These are phyloP conservation scores for Saccharomycopsis lassenensis DNA, from an alignment of 805 yeast genomes.

Conservation along the genomic window DNA sequence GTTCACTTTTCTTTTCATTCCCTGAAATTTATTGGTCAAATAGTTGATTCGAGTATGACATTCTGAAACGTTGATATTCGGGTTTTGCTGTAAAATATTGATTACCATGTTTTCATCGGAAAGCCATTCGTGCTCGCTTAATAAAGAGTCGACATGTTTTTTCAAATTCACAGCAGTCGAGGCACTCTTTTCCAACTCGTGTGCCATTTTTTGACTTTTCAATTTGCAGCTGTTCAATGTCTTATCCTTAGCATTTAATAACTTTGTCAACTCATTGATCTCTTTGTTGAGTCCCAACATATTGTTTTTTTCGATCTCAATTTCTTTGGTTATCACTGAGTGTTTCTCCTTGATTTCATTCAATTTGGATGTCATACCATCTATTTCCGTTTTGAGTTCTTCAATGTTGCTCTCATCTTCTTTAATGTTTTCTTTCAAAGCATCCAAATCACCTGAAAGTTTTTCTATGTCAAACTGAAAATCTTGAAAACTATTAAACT, in stretches of 20 bases:
- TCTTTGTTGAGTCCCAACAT: constrained; percentile 69
- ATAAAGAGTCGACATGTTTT: constrained; percentile 32
- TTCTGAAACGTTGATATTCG: constrained; percentile 51
- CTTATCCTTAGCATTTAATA: constrained; percentile 33
- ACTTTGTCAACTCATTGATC: constrained; percentile 43
- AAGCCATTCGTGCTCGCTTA: constrained; percentile 63
- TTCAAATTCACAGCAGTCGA: constrained; percentile 29
- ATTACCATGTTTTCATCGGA: constrained; percentile 47
- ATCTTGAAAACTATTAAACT: constrained; percentile 47
- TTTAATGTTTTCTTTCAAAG: constrained; percentile 32
- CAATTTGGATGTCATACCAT: constrained; percentile 19
- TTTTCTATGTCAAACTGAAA: constrained; percentile 66
- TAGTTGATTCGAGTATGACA: constrained; percentile 46
- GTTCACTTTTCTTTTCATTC: constrained; percentile 73
- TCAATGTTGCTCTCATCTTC: constrained; percentile 27
- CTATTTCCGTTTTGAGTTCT: constrained; percentile 26
- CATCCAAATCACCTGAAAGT: constrained; percentile 41
- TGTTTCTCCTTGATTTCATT: constrained; percentile 18
- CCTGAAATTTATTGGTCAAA: constrained; percentile 47
- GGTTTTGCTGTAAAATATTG: constrained; percentile 48
- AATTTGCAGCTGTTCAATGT: constrained; percentile 36
- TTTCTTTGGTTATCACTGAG: constrained; percentile 22
- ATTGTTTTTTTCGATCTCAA: constrained; percentile 47
- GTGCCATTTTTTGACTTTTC: constrained; percentile 40
- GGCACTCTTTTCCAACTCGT: constrained; percentile 42